Evolutionary conservation across 2,329 filamentous ascomycete genomes (phyloP).

Genomic region (Colletotrichum truncatum): DNA sequence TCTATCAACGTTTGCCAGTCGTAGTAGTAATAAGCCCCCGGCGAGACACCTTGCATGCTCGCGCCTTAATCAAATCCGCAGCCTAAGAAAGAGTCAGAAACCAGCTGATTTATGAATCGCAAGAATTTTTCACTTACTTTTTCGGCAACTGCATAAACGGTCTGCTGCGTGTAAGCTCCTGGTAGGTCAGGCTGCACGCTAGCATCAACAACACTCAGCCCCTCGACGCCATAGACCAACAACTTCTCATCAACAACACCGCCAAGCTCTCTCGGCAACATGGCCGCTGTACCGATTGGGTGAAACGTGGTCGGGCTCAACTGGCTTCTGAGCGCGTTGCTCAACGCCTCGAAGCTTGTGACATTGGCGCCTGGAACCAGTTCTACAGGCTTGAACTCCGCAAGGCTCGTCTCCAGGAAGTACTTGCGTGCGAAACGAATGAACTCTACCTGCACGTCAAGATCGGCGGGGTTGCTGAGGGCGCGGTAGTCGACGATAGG

Average conservation of each 20-base stretch:
- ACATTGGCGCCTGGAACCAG: conserved; percentile 30
- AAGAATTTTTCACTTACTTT: conserved; percentile 4
- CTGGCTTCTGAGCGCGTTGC: conserved; percentile 18
- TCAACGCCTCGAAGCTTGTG: conserved; percentile 19
- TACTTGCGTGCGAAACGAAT: conserved; percentile 40
- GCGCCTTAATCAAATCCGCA: not conserved
- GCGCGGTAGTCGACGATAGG: conserved; percentile 39
- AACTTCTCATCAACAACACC: conserved; percentile 32
- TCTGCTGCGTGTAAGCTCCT: conserved; percentile 32
- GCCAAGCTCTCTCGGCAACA: conserved; percentile 30
- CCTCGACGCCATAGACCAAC: conserved; percentile 25
- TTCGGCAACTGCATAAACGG: conserved; percentile 28
- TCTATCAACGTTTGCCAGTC: too few species aligned
- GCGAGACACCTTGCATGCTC: too few species aligned
- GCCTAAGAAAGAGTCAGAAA: not conserved
- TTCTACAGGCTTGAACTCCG: conserved; percentile 41
- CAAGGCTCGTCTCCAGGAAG: conserved; percentile 44
- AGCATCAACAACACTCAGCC: conserved; percentile 27
- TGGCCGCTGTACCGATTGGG: conserved; percentile 23
- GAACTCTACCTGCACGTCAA: conserved; percentile 36
- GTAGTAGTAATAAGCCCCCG: too few species aligned
- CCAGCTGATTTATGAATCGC: fast-evolving
- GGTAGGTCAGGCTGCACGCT: conserved; percentile 31
- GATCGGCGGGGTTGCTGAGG: conserved; percentile 38
- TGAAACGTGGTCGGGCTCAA: conserved; percentile 30